Evolutionary conservation across 352 stramenopile species (phyloP), one percentile per base, ranked within the genome.

Genomic region (Phytopythium aichiense): DNA sequence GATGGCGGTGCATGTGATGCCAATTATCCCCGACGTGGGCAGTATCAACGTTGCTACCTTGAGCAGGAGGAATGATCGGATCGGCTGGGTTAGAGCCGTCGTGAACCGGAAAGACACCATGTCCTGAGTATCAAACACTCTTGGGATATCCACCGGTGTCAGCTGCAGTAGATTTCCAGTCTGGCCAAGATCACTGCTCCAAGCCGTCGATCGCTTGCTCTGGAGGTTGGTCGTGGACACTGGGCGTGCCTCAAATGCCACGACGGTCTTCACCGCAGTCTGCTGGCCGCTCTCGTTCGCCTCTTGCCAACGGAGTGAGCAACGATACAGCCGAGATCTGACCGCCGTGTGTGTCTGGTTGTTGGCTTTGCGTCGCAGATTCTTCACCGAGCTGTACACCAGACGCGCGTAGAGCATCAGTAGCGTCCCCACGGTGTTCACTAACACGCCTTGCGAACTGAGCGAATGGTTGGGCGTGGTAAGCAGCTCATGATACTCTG

Each of bases 381-480:
- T 58, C 30, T 45, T 31, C 18, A 11, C 20, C 16, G 52, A 38
- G 22, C 6, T 33, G 18, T 58, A 46, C 7, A 45, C n/a, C 16
- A 58, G 30, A 5, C 52, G 28, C 7, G 30, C 7, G 52, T 45
- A 58, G 22, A 46, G 43, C 52, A 58, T 43, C 2, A 18, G 20
- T n/a, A 58, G 30, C 35, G 52, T 58, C 16, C 16, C n/a, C 33
- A 58, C 33, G 31, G 52, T 20, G 35, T 58, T 46, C 28, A 58
- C 28, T 7, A 46, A 2, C 15, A 58, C 31, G 31, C 20, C 52
- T 15, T 43, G 13, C 3, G 52, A 46, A 4, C 30, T 45, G 52
- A 58, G 20, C 7, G 15, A 20, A 22, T 45, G 35, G 28, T 13
- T 58, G 15, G 20, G 4, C 22, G 33, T 58, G 11, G 11, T 11